A percentile compares a stretch with the other conserved stretches of the same genome.
Evolutionary conservation across 1,284 basidiomycete species (phyloP).

Genomic region (Coniophora puteana): DNA sequence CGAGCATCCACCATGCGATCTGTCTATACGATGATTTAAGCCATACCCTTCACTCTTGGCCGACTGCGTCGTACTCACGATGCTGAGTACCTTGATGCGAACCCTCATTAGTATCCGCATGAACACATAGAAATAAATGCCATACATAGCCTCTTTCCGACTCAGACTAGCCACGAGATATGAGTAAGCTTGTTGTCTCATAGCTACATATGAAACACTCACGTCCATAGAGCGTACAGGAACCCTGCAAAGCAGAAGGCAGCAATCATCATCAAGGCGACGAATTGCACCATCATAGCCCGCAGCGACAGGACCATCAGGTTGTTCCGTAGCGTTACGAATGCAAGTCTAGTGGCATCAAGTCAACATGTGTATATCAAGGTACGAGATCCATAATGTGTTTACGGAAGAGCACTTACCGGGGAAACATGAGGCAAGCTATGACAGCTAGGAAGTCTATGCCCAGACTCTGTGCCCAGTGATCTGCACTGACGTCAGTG

Average conservation of each 20-base stretch:
- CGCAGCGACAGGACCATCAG: conserved; percentile 77
- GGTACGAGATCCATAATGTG: neutral
- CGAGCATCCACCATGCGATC: conserved; percentile 91
- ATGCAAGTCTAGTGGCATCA: conserved; percentile 58
- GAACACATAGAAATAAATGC: neutral
- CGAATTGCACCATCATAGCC: conserved; percentile 80
- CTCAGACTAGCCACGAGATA: conserved; percentile 42
- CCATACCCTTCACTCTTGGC: neutral
- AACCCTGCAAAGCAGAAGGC: conserved; percentile 90
- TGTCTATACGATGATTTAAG: conserved; percentile 36
- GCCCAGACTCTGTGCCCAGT: conserved; percentile 61
- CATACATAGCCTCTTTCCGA: conserved; percentile 42
- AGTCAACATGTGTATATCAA: conserved; percentile 2
- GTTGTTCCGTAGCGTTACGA: conserved; percentile 86
- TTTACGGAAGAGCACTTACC: conserved; percentile 36
- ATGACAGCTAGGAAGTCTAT: conserved; percentile 75
- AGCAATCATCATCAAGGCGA: conserved; percentile 81
- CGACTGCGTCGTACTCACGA: conserved; percentile 33
- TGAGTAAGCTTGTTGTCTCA: conserved; percentile 3
- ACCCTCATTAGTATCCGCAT: neutral
- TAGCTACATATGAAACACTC: conserved; percentile 32
- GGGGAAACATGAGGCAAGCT: conserved; percentile 84
- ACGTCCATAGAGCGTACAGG: conserved; percentile 89
- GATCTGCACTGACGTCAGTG: conserved; percentile 32
- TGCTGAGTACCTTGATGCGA: conserved; percentile 23